phyloP scores from a whole-genome alignment of 495 filamentous ascomycete species.

The Penicillium simplicissimum region DNA sequence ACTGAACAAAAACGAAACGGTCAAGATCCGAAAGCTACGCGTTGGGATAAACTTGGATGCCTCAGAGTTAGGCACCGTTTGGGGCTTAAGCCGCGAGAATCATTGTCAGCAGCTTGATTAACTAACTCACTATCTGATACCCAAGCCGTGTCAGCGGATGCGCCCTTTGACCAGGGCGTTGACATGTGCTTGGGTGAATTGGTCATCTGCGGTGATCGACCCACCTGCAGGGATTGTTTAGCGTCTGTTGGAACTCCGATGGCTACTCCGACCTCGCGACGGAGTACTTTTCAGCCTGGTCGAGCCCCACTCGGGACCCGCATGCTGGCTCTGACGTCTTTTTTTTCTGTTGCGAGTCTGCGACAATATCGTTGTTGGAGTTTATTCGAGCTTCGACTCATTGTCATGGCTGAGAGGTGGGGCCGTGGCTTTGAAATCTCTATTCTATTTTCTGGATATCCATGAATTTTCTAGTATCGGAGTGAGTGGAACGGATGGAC shows the following conservation, averaged over 20 bases:
- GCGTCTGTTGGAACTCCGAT: constrained; percentile 5
- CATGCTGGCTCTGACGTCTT: constrained; percentile 20
- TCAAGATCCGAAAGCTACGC: constrained; percentile 1
- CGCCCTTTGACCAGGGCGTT: neutral
- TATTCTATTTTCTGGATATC: constrained; percentile 3
- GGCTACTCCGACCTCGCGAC: constrained; percentile 12
- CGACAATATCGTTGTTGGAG: neutral
- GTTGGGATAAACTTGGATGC: neutral
- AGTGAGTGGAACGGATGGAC: constrained; percentile 20
- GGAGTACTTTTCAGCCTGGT: neutral
- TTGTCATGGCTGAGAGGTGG: constrained; percentile 17
- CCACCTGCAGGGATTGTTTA: neutral
- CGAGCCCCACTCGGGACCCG: constrained; percentile 3
- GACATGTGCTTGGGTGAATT: constrained; percentile 2
- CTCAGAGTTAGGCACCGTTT: neutral
- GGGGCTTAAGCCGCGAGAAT: neutral
- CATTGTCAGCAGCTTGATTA: neutral
- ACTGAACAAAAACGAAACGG: neutral
- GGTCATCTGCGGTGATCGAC: constrained; percentile 2
- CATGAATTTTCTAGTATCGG: constrained; percentile 16
- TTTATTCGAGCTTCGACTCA: constrained; percentile 14
- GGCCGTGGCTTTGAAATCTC: constrained; percentile 12
- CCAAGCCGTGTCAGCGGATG: neutral
- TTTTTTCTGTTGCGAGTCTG: constrained; percentile 16
- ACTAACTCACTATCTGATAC: neutral